These are phyloP conservation scores for Lentinula lateritia DNA, from an alignment of 768 basidiomycete species.

Conservation along the genomic window DNA sequence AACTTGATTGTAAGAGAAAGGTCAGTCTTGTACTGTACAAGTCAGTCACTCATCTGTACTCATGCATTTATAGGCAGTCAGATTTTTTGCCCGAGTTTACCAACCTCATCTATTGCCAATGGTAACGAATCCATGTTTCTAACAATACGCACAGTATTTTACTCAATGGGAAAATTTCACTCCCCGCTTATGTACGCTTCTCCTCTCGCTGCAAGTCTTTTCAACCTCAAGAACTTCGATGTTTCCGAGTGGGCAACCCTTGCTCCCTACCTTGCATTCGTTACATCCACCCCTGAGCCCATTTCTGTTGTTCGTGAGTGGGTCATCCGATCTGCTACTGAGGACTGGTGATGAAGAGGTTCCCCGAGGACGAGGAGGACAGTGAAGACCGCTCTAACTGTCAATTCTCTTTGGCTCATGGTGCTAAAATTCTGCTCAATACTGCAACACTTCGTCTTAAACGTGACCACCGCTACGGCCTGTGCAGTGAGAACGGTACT, in stretches of 20 bases:
- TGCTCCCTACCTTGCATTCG: conserved; percentile 68
- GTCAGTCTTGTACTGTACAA: no score
- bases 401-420: conserved; percentile 97
- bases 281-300: conserved; percentile 60
- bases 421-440: conserved; percentile 97
- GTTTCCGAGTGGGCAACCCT: conserved; percentile 82
- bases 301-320: conserved; percentile 70
- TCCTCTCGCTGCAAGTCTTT: conserved; percentile 77
- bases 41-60: no score
- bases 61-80: no score
- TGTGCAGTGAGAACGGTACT: conserved; percentile 98
- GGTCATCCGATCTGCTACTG: conserved; percentile 85
- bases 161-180: no score
- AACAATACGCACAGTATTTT: no score
- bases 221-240: conserved; percentile 91
- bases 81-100: no score
- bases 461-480: conserved; percentile 97
- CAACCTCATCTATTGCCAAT: no score
- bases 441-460: conserved; percentile 95
- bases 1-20: no score
- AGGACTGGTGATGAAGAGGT: conserved; percentile 65
- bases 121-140: no score
- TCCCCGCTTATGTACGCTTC: conserved; percentile 72
- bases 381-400: conserved; percentile 99
- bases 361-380: conserved; percentile 88